Evolutionary conservation across 2,329 filamentous ascomycete species (phyloP).

Genomic region (Trichothecium roseum): DNA sequence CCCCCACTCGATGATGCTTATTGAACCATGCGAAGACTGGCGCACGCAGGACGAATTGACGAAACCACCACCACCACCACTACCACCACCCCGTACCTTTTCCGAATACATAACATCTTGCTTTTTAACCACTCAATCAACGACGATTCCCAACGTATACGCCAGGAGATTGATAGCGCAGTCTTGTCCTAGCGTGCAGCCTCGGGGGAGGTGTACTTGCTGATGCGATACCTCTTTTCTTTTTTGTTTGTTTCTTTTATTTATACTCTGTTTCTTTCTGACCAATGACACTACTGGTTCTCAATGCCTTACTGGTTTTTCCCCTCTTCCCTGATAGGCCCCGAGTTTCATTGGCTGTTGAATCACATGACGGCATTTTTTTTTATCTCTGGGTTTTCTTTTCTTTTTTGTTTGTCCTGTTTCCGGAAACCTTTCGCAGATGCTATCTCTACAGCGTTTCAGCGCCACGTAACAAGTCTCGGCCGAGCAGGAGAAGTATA

Average conservation of each 20-base stretch:
- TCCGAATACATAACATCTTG: too few relatives aligned
- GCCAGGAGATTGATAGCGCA: too few relatives aligned
- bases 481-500: neutral
- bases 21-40: constrained; percentile 22
- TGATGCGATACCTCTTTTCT: constrained; percentile 6
- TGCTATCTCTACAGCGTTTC: neutral
- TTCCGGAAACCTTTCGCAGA: neutral
- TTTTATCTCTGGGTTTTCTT: neutral
- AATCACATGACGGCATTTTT: constrained; percentile 1
- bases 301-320: neutral
- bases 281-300: neutral
- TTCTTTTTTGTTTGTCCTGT: neutral
- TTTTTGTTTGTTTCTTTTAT: constrained; percentile 4
- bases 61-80: constrained; percentile 13
- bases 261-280: neutral
- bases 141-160: too few relatives aligned
- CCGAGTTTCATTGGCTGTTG: constrained; percentile 1
- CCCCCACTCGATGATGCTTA: constrained; percentile 14
- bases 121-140: too few relatives aligned
- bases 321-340: neutral
- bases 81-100: too few relatives aligned
- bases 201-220: constrained; percentile 1
- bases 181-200: too few relatives aligned
- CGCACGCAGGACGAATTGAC: constrained; percentile 29
- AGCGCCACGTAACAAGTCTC: neutral